Evolutionary conservation across 768 basidiomycete genomes (phyloP).

Genomic region (Coprinopsis marcescibilis): DNA sequence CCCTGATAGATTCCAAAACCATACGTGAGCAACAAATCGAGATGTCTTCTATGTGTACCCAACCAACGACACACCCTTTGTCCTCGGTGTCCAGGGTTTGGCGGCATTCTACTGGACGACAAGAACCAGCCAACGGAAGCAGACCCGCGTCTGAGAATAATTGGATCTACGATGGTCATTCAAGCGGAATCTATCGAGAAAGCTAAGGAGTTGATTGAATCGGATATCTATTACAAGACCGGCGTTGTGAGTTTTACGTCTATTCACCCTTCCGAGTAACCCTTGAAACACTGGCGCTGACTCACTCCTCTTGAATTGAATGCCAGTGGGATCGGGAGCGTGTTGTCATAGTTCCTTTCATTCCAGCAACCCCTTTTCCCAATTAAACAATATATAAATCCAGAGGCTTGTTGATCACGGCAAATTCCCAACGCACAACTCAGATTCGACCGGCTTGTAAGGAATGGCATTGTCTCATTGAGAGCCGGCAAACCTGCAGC

Average conservation of each 20-base stretch:
- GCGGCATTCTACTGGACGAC: constrained; percentile 43
- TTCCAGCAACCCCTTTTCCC: constrained; percentile 29
- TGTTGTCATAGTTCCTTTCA: constrained; percentile 43
- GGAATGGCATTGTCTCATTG: no score
- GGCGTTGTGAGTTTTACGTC: constrained; percentile 29
- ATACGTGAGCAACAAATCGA: no score
- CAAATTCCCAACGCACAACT: no score
- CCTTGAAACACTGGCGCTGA: no score
- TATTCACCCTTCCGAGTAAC: background rate
- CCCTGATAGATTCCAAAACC: constrained; percentile 32
- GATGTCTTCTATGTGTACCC: constrained; percentile 5
- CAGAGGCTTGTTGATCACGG: no score
- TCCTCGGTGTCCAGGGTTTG: constrained; percentile 32
- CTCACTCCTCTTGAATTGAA: no score
- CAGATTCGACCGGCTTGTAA: no score
- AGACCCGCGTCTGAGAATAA: constrained; percentile 32
- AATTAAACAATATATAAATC: no score
- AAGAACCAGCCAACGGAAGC: constrained; percentile 26
- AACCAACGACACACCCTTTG: background rate
- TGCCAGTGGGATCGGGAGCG: constrained; percentile 61
- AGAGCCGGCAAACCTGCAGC: no score
- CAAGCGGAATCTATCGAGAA: constrained; percentile 47
- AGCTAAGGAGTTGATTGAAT: constrained; percentile 25
- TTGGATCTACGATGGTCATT: constrained; percentile 47
- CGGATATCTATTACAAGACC: constrained; percentile 33